Evolutionary conservation across 2,329 filamentous ascomycete species (phyloP), one percentile per base, ranked within the genome.

Genomic region (Paraphaeosphaeria minitans): DNA sequence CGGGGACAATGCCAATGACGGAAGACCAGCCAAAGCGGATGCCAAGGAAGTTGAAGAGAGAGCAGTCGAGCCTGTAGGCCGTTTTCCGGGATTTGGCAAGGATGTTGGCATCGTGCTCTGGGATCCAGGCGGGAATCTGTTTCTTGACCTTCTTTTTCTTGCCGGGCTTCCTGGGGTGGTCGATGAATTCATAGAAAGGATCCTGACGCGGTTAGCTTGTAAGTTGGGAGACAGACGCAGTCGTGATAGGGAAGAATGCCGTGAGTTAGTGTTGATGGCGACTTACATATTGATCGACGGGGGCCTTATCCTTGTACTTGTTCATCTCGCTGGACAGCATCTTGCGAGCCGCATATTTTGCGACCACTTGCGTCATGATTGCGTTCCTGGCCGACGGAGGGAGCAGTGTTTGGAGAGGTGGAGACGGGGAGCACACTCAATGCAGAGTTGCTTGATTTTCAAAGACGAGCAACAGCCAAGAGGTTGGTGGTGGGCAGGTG

Each of bases 1-100:
- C 86, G 67, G 95, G 95, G 55, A 98, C 77, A 8, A 98, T 74
- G 14, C 89, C 95, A 68, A 98, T 91, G 58, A 97, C 85, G 67
- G 89, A 90, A 53, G 91, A 87, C 92, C 93, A 97, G 55, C 95
- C 95, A 72, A 98, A 93, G 58, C 89, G 86, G 59, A 96, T 84
- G 45, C 93, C 92, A 64, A 90, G 86, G 72, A 92, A 86, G 71
- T 86, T 93, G 81, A 94, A 96, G 6, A 97, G 85, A 56, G 85
- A 86, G 82, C 92, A 90, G 77, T 98, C 95, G 27, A 97, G 85
- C 39, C 87, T 85, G 78, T 97, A 96, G 35, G 95, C 93, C 58
- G 90, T 85, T 68, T 89, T 86, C 77, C 96, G 94, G 67, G 96
- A 92, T 68, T 89, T 90, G 67, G 90, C 96, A 63, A 98, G 87